These are phyloP conservation scores for Phytopythium montanum DNA, from an alignment of 352 stramenopile genomes.

Conservation along the genomic window DNA sequence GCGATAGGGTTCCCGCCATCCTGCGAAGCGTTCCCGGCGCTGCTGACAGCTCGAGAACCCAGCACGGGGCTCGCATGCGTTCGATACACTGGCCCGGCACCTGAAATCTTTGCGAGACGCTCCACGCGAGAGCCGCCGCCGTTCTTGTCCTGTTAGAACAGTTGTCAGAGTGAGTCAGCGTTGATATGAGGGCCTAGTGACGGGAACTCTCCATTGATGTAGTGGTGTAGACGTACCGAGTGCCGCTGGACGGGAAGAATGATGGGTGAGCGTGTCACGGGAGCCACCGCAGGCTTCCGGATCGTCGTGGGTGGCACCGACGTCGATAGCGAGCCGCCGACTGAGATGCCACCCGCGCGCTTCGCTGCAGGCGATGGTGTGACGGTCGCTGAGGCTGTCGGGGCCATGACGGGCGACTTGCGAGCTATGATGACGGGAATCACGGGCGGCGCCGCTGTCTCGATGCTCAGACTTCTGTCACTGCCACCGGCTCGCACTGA, in stretches of 20 bases:
- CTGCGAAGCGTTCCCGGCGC: neutral
- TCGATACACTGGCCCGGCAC: constrained; percentile 36
- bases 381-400: neutral
- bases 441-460: neutral
- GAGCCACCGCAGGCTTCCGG: constrained; percentile 2
- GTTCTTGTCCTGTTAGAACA: constrained; percentile 10
- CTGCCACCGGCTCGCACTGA: neutral
- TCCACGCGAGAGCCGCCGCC: constrained; percentile 22
- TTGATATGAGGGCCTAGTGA: neutral
- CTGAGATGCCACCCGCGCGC: constrained; percentile 17
- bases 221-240: constrained; percentile 2
- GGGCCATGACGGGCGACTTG: neutral
- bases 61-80: constrained; percentile 46
- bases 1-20: constrained; percentile 23
- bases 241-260: constrained; percentile 41
- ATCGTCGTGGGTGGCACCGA: constrained; percentile 9
- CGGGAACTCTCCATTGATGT: neutral
- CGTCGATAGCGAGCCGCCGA: constrained; percentile 13
- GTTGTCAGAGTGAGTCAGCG: neutral
- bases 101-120: constrained; percentile 64
- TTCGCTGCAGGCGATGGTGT: constrained; percentile 1
- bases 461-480: neutral
- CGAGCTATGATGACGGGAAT: constrained; percentile 1
- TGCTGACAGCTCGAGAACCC: constrained; percentile 25
- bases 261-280: constrained; percentile 30